Percentiles rank a stretch among this genome's conserved stretches.
phyloP scores from a whole-genome alignment of 1,284 basidiomycete species.

The Gomphus bonarii region DNA sequence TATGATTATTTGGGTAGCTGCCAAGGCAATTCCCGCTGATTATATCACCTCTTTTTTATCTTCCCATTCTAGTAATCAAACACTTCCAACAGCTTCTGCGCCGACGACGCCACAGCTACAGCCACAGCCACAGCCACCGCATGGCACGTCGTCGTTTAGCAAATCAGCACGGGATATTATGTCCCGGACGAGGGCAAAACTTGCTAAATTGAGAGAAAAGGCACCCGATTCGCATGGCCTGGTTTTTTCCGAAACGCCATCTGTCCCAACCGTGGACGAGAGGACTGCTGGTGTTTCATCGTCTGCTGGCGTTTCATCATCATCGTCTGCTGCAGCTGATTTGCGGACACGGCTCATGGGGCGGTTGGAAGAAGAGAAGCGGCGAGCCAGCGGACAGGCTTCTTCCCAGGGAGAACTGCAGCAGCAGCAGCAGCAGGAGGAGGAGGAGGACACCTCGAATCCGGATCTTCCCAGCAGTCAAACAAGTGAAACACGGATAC shows the following conservation, averaged over 20 bases:
- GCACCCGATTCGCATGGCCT: background rate
- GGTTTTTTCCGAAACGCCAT: background rate
- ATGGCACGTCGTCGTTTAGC: background rate
- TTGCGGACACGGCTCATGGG: constrained; percentile 31
- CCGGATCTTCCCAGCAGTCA: background rate
- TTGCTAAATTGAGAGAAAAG: constrained; percentile 5
- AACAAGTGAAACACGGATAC: background rate
- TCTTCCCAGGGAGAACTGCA: background rate
- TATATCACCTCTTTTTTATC: too few relatives aligned
- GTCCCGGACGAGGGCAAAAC: constrained; percentile 22
- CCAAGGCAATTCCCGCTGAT: background rate
- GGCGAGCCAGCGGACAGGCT: constrained; percentile 13
- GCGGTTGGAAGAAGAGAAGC: constrained; percentile 38
- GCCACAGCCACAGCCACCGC: too few relatives aligned
- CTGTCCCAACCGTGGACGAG: constrained; percentile 12
- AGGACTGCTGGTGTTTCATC: constrained; percentile 7
- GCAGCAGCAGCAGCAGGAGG: too few relatives aligned
- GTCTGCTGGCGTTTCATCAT: too few relatives aligned
- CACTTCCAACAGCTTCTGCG: background rate
- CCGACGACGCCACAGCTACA: too few relatives aligned
- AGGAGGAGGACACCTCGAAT: too few relatives aligned
- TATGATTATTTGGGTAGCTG: background rate
- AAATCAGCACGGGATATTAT: constrained; percentile 24
- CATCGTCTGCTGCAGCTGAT: too few relatives aligned
- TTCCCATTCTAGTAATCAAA: background rate